These are phyloP conservation scores for Calvatia gigantea DNA, from an alignment of 768 basidiomycete species.

Conservation along the genomic window DNA sequence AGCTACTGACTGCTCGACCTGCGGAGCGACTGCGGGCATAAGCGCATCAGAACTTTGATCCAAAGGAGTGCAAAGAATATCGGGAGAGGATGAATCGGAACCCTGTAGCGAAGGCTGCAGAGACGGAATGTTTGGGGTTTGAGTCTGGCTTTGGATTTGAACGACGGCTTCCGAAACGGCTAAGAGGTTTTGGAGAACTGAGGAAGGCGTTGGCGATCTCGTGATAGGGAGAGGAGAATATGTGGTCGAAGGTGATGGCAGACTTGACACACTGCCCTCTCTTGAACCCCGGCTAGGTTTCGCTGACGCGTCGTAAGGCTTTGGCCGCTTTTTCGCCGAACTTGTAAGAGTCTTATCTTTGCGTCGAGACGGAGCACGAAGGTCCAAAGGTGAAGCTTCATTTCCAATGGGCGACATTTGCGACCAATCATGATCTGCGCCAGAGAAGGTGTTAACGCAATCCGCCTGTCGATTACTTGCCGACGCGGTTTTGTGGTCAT, in stretches of 20 bases:
- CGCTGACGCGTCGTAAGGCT: constrained; percentile 60
- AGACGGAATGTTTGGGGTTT: constrained; percentile 21
- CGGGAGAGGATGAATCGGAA: constrained; percentile 46
- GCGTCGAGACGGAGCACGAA: constrained; percentile 43
- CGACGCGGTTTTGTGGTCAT: constrained; percentile 89
- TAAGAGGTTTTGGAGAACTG: constrained; percentile 27
- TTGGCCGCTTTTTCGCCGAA: constrained; percentile 56
- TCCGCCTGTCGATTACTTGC: constrained; percentile 29
- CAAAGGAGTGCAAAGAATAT: constrained; percentile 40
- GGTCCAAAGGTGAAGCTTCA: constrained; percentile 29
- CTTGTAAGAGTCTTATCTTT: constrained; percentile 32
- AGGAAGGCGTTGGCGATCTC: constrained; percentile 43
- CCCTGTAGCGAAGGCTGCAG: constrained; percentile 35
- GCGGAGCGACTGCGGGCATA: constrained; percentile 31
- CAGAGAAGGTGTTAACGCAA: constrained; percentile 27
- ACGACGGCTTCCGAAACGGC: constrained; percentile 23
- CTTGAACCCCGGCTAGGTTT: constrained; percentile 44
- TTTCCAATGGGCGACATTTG: constrained; percentile 24
- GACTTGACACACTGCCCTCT: constrained; percentile 53
- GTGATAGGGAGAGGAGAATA: constrained; percentile 41
- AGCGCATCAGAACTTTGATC: constrained; percentile 37
- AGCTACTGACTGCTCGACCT: constrained; percentile 12
- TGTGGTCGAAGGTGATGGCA: constrained; percentile 44
- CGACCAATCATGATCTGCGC: constrained; percentile 49
- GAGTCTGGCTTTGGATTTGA: constrained; percentile 15